Evolutionary conservation across 1,284 basidiomycete genomes (phyloP), one percentile per base, ranked within the genome.

Genomic region (Austroboletus niveus): DNA sequence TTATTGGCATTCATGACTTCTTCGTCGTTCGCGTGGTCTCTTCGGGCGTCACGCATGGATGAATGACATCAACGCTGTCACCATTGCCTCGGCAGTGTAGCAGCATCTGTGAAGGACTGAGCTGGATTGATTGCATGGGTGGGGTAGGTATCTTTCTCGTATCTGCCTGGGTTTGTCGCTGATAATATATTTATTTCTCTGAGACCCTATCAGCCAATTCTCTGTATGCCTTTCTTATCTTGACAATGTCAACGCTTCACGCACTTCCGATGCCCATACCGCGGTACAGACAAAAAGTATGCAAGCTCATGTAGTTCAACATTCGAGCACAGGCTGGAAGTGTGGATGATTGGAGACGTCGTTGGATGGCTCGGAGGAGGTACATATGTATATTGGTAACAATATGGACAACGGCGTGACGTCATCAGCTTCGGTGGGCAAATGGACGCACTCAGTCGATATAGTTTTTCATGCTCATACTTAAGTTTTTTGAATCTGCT

Each of bases 181-280:
- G 11, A 12, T 5, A 9, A 12, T 11, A 11, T 34, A 5, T 34
- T 34, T 4, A 17, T 22, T 5, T 11, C 32, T 12, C 14, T 11
- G 60, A 91, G 86, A 88, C 84, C 82, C 84, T 53, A 35, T 48
- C 86, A 57, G 80, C 89, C 63, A 90, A 89, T 53, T 63, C 65
- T 17, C 17, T 17, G 17, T 17, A 17, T 17, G 17, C 17, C 17
- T 17, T 17, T 17, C 17, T 17, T 17, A 73, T 93, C 14, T 70
- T 92, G 9, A 79, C 90, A 2, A 73, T 92, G 17, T 89, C 90
- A 0, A 85, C 88, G 0, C 73, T 97, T 30, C 85, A 95, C 64
- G 81, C 85, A 3, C 78, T 99, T 2, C 96, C 96, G 0, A 84
- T 84, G 1, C 96, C 96, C 1, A 92, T 98, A 2, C 75, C 80